phyloP scores from a whole-genome alignment of 2,329 filamentous ascomycete species.

The Beauveria sp. region DNA sequence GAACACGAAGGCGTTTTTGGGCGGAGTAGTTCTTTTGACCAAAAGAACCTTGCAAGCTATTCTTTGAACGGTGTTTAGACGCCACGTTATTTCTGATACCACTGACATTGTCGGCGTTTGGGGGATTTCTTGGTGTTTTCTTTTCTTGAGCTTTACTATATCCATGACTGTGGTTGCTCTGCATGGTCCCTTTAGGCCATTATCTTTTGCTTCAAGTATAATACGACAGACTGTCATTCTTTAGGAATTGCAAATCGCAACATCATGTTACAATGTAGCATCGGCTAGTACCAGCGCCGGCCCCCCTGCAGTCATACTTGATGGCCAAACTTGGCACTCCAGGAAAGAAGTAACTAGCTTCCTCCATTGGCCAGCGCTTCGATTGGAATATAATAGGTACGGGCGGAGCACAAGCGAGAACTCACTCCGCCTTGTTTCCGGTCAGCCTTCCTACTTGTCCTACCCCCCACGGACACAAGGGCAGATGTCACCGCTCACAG shows the following conservation, averaged over 20 bases:
- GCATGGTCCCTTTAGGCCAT: not conserved
- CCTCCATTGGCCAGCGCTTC: no score
- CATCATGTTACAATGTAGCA: no score
- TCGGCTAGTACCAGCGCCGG: no score
- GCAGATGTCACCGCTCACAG: slow-evolving; percentile 63
- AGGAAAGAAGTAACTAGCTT: no score
- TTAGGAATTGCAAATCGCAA: not conserved
- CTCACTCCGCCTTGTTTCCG: no score
- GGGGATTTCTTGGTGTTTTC: not conserved
- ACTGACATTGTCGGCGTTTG: slow-evolving; percentile 6
- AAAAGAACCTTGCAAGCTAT: not conserved
- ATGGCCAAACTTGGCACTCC: no score
- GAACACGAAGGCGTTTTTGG: not conserved
- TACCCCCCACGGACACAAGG: no score
- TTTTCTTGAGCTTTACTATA: not conserved
- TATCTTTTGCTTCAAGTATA: not conserved
- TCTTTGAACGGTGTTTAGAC: not conserved
- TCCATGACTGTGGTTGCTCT: not conserved
- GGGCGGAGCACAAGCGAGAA: no score
- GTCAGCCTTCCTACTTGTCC: no score
- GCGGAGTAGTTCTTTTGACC: not conserved
- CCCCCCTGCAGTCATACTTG: no score
- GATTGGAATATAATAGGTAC: no score
- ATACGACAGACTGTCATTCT: not conserved
- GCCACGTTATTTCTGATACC: slow-evolving; percentile 7